Evolutionary conservation across 805 yeast species (phyloP), one percentile per base, ranked within the genome.

Genomic region (Torulaspora microellipsoides): DNA sequence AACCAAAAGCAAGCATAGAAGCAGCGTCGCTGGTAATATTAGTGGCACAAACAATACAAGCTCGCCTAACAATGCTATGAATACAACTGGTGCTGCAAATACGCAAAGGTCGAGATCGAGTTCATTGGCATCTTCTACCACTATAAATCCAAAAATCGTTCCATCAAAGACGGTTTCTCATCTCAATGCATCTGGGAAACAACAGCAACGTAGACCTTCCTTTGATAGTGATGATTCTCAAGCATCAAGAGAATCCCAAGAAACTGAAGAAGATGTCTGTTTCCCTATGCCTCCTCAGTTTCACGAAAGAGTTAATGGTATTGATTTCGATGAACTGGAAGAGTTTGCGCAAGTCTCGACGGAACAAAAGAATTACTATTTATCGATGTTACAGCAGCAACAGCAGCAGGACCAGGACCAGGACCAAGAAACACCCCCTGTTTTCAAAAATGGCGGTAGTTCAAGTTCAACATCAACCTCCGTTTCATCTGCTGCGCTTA

Each of bases 181-280:
- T 23, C 8, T 42, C 12, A 43, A 40, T 20, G 31, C 31, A 4
- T 30, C 38, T 15, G 38, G 36, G 20, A 36, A 36, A 25, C 43
- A 45, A 33, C 37, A 41, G 27, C 45, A 41, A 33, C 41, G 48
- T 2, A 57, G 68, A 38, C 59, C 64, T 8, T 64, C 69, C 3
- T 44, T 62, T 11, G 88, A 82, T 55, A 76, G 80, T 47, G 91
- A 84, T 51, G 83, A 77, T 53, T 83, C 90, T 1, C 85, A 79
- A 53, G 85, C 81, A 1, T 83, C 91, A 8, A 72, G 88, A 51
- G 79, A 81, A 14, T 81, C 90, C 3, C 95, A 86, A 54, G 96
- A 89, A 59, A 88, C 96, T 0, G 98, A 91, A 58, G 96, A 88
- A 60, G 98, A 91, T 75, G 99, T 91, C 35, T 91, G 98, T 71